Conservation (phyloP, 2,329 filamentous ascomycete species). For the Ascochyta koolunga region DNA sequence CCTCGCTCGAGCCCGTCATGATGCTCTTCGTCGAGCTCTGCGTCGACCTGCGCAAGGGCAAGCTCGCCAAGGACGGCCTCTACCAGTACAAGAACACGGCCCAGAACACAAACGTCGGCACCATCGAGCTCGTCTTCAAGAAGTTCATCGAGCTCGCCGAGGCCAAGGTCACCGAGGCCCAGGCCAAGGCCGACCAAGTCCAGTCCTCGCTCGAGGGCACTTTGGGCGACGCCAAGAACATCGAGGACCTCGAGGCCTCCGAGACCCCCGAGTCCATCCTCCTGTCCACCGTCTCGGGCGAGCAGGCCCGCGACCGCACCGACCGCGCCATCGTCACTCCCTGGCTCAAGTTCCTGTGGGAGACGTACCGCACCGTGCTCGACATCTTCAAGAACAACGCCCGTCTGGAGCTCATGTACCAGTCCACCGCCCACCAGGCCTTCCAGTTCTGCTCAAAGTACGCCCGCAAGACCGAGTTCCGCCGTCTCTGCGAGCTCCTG, state of each 20-base stretch:
- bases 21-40: conserved; percentile 95
- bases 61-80: conserved; percentile 96
- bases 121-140: conserved; percentile 92
- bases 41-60: conserved; percentile 97
- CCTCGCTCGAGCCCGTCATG: conserved; percentile 97
- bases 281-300: conserved; percentile 94
- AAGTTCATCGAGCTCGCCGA: conserved; percentile 98
- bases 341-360: conserved; percentile 99
- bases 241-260: conserved; percentile 94
- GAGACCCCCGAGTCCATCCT: conserved; percentile 99
- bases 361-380: conserved; percentile 97
- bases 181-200: conserved; percentile 93
- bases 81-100: conserved; percentile 99
- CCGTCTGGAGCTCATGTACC: conserved; percentile 95
- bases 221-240: conserved; percentile 71
- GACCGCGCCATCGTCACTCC: conserved; percentile 98
- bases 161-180: conserved; percentile 92
- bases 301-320: conserved; percentile 95
- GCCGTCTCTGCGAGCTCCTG: conserved; percentile 94
- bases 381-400: conserved; percentile 99
- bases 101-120: conserved; percentile 97
- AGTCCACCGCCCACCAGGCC: conserved; percentile 95
- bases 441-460: conserved; percentile 99
- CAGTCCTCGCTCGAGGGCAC: conserved; percentile 81
- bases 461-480: conserved; percentile 98